These are phyloP conservation scores for Dryadomyces sulphureus DNA, from an alignment of 2,329 filamentous ascomycete species.

Conservation along the genomic window DNA sequence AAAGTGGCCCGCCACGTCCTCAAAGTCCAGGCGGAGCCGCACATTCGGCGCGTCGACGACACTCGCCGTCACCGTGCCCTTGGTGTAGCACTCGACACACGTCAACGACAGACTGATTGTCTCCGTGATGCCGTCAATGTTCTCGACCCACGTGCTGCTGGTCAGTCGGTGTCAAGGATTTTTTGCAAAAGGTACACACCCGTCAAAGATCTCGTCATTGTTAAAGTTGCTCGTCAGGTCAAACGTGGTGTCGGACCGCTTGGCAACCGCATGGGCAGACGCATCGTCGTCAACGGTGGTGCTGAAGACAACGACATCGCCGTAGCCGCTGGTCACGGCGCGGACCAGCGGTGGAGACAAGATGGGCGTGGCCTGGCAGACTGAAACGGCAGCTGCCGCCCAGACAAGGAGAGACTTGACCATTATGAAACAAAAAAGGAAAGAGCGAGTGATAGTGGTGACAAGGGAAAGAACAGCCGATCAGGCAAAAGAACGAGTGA, in stretches of 20 bases:
- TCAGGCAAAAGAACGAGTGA: background rate
- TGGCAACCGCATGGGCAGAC: background rate
- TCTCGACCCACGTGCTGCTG: slow-evolving; percentile 6
- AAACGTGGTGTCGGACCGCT: background rate
- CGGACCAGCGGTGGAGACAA: background rate
- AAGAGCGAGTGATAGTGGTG: background rate
- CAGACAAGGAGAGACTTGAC: background rate
- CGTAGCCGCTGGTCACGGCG: background rate
- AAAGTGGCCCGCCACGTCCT: slow-evolving; percentile 35
- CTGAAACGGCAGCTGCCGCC: background rate
- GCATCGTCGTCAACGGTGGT: too few relatives aligned
- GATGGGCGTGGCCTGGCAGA: background rate
- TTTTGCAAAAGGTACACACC: background rate
- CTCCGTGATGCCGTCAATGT: slow-evolving; percentile 5
- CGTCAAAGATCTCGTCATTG: background rate
- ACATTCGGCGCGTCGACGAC: slow-evolving; percentile 23
- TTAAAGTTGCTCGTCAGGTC: background rate
- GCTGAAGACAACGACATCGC: background rate
- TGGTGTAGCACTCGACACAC: slow-evolving; percentile 34
- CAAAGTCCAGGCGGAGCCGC: slow-evolving; percentile 29
- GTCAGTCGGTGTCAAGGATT: background rate
- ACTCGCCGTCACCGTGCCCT: slow-evolving; percentile 30
- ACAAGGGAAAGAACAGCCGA: too few relatives aligned
- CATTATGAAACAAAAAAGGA: background rate
- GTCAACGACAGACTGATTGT: slow-evolving; percentile 17